These are phyloP conservation scores for Lizonia empirigonia DNA, from an alignment of 2,329 filamentous ascomycete species.

Conservation along the genomic window DNA sequence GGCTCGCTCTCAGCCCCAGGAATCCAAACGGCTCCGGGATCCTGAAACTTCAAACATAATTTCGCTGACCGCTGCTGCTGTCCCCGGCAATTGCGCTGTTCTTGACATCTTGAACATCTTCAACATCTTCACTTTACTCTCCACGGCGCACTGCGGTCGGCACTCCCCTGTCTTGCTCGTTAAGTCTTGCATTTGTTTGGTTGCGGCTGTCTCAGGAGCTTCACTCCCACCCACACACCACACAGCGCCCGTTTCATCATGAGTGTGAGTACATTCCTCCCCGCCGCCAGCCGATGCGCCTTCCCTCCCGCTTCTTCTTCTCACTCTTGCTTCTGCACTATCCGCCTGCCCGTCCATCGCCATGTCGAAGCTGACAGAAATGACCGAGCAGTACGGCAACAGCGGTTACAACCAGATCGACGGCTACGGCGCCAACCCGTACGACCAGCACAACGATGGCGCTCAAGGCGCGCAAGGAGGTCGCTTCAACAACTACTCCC, in stretches of 20 bases:
- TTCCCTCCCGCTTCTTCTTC: conserved; percentile 11
- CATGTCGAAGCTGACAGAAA: conserved; percentile 26
- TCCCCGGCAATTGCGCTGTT: conserved; percentile 1
- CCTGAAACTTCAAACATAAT: conserved; percentile 21
- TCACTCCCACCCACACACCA: conserved; percentile 38
- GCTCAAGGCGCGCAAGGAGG: conserved; percentile 53
- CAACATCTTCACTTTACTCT: neutral
- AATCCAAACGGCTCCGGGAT: conserved; percentile 6
- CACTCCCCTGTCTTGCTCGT: conserved; percentile 14
- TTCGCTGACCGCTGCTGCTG: conserved; percentile 16
- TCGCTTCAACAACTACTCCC: conserved; percentile 62
- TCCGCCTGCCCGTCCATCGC: conserved; percentile 1
- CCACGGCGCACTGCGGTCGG: conserved; percentile 1
- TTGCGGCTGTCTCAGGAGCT: conserved; percentile 44
- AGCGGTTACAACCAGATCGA: conserved; percentile 49
- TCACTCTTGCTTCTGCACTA: conserved; percentile 15
- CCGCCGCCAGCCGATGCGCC: conserved; percentile 12
- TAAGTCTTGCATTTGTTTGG: conserved; percentile 13
- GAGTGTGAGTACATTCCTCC: conserved; percentile 43
- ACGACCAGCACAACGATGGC: conserved; percentile 48
- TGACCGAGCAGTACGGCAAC: conserved; percentile 49
- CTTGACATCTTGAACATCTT: conserved; percentile 1
- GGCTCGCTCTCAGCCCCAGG: conserved; percentile 16
- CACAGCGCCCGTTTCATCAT: conserved; percentile 47
- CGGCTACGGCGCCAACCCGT: conserved; percentile 52